Base-by-base conservation (phyloP, 805 yeast genomes). In the Lachancea meyersii region DNA sequence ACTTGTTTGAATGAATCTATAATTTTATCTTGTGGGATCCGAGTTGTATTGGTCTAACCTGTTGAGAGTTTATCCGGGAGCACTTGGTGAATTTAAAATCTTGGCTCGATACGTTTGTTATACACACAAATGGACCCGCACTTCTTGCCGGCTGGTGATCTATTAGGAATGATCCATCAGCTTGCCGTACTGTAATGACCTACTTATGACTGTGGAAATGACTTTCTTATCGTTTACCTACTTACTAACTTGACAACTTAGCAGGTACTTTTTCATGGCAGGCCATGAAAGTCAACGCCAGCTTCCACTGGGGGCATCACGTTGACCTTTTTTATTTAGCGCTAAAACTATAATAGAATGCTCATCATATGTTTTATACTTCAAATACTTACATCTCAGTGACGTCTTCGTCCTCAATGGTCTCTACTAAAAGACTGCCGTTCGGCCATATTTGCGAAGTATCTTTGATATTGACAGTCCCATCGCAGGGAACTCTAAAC, bases 391-490 rank as follows among this genome's bases (percentile, higher is more conserved):
- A 13, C 13, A 10, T 10, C 14, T 14, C 28, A 5, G 28, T 5
- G 18, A 23, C 37, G 13, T 23, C 30, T 23, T 59, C 65, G 1
- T 55, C 63, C 1, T 64, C 64, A 14, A 61, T 46, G 2, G 57
- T 63, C 50, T 79, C 84, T 3, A 79, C 73, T 40, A 82, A 60
- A 20, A 83, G 51, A 48, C 76, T 80, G 1, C 88, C 88, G 52
- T 72, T 80, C n/a, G 93, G 93, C 74, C 76, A 79, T n/a, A 83
- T 55, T 28, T 72, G 65, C 1, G 63, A 51, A 28, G 69, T 69
- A 24, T 75, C 73, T 23, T 53, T 55, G 5, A 83, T 58, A 2
- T 41, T 20, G 16, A 46, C 41, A 0, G 55, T 52, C 11, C 55
- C 45, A 23, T 64, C 65, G 4, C 53, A 45, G 3, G 65, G 69